Evolutionary conservation across 129 eudicot genomes (phyloP).

Genomic region (Helianthus tuberosus): DNA sequence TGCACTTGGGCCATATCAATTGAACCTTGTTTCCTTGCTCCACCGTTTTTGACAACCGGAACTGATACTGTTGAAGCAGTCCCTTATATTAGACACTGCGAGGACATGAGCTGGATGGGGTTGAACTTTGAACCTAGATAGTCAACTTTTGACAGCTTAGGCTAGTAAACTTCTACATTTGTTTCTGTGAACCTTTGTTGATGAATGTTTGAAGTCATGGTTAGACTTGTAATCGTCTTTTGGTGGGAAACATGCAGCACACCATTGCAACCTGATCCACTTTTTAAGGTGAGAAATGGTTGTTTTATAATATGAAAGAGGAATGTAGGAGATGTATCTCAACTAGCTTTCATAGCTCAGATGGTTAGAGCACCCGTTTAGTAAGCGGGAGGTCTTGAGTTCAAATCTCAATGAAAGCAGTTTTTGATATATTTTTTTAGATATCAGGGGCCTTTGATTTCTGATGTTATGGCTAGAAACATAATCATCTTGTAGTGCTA

Average conservation of each 20-base stretch:
- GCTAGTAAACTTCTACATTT: constrained; percentile 4
- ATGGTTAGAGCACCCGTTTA: constrained; percentile 98
- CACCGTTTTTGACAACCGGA: constrained; percentile 52
- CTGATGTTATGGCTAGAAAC: neutral
- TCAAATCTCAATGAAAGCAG: constrained; percentile 83
- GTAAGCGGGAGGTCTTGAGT: constrained; percentile 99
- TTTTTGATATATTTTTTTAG: neutral
- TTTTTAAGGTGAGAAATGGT: neutral
- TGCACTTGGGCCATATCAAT: constrained; percentile 58
- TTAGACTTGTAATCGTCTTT: constrained; percentile 5
- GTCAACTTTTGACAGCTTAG: constrained; percentile 21
- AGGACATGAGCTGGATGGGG: constrained; percentile 71
- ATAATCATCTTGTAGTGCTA: neutral
- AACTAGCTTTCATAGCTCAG: constrained; percentile 69
- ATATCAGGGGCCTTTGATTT: neutral
- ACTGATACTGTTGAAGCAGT: constrained; percentile 54
- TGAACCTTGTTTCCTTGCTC: constrained; percentile 77
- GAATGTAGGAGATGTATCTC: neutral
- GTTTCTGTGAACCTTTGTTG: neutral
- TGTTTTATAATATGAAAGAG: neutral
- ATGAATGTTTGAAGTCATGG: constrained; percentile 1
- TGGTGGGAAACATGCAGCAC: neutral
- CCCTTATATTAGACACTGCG: constrained; percentile 67
- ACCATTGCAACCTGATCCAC: neutral
- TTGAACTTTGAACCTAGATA: constrained; percentile 47